These are phyloP conservation scores for Ophiostoma ulmi DNA, from an alignment of 2,329 filamentous ascomycete species.

Conservation along the genomic window DNA sequence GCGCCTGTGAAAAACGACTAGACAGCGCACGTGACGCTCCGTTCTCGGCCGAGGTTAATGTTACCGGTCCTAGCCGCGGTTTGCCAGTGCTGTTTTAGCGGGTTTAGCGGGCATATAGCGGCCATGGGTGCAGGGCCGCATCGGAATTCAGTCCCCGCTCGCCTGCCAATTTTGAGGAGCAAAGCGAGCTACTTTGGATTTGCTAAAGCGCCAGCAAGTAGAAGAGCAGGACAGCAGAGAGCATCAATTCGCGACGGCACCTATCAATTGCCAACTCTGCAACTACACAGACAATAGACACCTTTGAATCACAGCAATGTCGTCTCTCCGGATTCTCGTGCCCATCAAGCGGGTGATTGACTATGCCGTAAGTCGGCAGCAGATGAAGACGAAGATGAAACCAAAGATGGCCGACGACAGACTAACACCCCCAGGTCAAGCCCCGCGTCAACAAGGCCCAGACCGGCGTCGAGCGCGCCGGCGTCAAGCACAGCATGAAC, in stretches of 20 bases:
- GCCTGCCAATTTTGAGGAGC: conserved; percentile 7
- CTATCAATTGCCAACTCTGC: background rate
- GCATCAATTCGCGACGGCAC: background rate
- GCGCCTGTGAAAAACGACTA: background rate
- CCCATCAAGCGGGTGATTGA: conserved; percentile 82
- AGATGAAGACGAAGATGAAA: background rate
- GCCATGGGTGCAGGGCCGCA: conserved; percentile 11
- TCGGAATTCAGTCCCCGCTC: conserved; percentile 14
- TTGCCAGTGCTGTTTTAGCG: conserved; percentile 2
- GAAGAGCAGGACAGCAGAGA: too few relatives aligned
- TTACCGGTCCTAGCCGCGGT: conserved; percentile 28
- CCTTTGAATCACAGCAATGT: conserved; percentile 44
- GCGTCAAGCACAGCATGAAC: conserved; percentile 98
- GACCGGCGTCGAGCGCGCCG: conserved; percentile 85
- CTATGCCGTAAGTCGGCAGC: conserved; percentile 60
- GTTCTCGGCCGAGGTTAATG: conserved; percentile 27
- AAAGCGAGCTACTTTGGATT: background rate
- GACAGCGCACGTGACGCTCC: conserved; percentile 25
- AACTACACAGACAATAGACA: conserved; percentile 23
- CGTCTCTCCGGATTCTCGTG: conserved; percentile 67
- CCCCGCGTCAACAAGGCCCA: conserved; percentile 64
- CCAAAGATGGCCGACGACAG: background rate
- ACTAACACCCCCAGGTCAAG: conserved; percentile 49
- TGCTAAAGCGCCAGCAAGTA: background rate
- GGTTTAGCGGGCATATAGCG: conserved; percentile 3